Base-by-base conservation (phyloP, 1,284 basidiomycete species). In the Apiotrichum gracile region DNA sequence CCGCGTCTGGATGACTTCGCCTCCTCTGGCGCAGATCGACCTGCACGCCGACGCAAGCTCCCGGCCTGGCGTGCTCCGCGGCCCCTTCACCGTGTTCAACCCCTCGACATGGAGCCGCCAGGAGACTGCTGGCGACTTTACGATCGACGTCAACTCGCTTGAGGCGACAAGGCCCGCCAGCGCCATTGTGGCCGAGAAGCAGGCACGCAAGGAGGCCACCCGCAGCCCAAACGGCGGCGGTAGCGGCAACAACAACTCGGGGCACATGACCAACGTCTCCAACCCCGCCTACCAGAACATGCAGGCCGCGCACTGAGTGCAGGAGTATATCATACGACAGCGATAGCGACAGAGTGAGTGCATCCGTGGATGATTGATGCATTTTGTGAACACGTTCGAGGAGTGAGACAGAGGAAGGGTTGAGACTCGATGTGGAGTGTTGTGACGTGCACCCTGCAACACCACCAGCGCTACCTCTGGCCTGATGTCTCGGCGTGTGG, bases 1-100 rank as follows among this genome's bases (percentile, higher is more conserved):
- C 57, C 85, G 88, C 58, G 78, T 94, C 61, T 98, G 94, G 94
- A 83, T 97, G 70, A 96, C 91, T 46, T 96, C 94, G 45, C 63
- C 55, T 25, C 63, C 61, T 43, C 66, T 63, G 22, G 62, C 69
- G 29, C 61, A 65, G 27, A 63, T 70, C 45, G 65, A 69, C 49
- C 52, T 63, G 34, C 44, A 58, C 47, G 48, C 45, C 40, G 57
- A 59, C 49, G 43, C 46, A 22, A 47, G 52, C n/a, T 46, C 50
- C 27, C 53, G 60, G 47, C 53, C 55, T 26, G 53, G 60, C 34
- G 45, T 43, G 37, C 26, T 61, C 22, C 62, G 67, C 52, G 72
- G 73, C 24, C 68, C 72, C 6, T 70, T 72, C 58, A 62, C 68
- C 57, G 67, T 72, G 42, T 72, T 73, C 57, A 70, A 76, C 57